A percentile compares a stretch with the other conserved stretches of the same genome.
phyloP scores from a whole-genome alignment of 495 filamentous ascomycete genomes.

The Neurospora tetrasperma region DNA sequence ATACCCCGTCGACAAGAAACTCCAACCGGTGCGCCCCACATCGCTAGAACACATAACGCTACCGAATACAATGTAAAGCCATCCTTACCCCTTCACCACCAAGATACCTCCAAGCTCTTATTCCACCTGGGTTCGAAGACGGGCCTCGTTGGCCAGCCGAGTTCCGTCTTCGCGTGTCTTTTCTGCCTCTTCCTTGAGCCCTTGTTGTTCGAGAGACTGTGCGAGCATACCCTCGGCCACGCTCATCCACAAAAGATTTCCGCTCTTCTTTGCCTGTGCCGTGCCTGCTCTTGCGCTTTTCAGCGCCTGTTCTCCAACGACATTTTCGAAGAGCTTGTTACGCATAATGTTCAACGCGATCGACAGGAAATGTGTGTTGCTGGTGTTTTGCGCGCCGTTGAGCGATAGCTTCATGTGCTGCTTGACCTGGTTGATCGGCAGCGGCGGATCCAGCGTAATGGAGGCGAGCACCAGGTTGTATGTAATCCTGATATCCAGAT shows the following conservation, averaged over 20 bases:
- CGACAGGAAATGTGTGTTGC: conserved; percentile 66
- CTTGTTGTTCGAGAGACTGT: conserved; percentile 62
- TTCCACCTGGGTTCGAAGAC: conserved; percentile 13
- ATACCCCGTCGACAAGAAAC: neutral
- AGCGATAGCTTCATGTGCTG: conserved; percentile 57
- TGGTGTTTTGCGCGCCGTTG: conserved; percentile 40
- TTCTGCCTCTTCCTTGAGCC: conserved; percentile 52
- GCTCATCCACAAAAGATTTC: conserved; percentile 74
- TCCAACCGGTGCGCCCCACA: neutral
- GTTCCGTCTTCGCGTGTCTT: conserved; percentile 19
- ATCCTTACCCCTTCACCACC: neutral
- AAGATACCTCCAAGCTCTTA: neutral
- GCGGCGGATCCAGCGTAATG: conserved; percentile 41
- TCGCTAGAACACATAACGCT: neutral
- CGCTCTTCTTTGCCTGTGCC: conserved; percentile 62
- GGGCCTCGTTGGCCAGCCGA: conserved; percentile 22
- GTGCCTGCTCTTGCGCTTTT: conserved; percentile 72
- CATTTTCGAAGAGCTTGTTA: conserved; percentile 70
- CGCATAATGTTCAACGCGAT: conserved; percentile 83
- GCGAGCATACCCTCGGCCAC: conserved; percentile 74
- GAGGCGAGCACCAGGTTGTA: conserved; percentile 70
- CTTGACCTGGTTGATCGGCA: conserved; percentile 63
- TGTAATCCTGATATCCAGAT: conserved; percentile 64
- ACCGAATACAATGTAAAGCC: neutral
- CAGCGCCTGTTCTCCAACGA: conserved; percentile 81